phyloP scores from a whole-genome alignment of 345 rosid species.

The Combretum micranthum region DNA sequence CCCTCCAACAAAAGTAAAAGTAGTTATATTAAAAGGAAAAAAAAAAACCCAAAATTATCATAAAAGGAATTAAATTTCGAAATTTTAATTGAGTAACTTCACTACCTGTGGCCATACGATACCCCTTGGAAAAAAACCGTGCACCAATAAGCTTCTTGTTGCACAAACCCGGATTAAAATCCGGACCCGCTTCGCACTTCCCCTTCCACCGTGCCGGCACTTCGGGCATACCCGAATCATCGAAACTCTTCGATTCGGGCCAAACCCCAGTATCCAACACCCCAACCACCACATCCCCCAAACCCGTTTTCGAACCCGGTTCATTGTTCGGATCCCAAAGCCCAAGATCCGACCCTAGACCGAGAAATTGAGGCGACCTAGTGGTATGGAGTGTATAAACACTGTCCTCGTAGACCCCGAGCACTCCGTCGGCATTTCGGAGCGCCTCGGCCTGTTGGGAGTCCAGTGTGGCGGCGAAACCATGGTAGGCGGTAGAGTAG shows the following conservation, averaged over 20 bases:
- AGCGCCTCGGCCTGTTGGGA: conserved; percentile 47
- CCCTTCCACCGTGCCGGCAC: conserved; percentile 73
- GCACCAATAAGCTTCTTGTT: conserved; percentile 85
- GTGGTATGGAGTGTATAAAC: conserved; percentile 79
- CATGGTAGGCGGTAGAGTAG: conserved; percentile 53
- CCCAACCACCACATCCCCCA: conserved; percentile 52
- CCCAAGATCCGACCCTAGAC: conserved; percentile 48
- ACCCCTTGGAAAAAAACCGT: conserved; percentile 69
- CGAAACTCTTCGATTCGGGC: conserved; percentile 75
- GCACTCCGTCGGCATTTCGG: conserved; percentile 41
- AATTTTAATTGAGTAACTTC: not conserved
- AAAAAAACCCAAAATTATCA: too few species aligned
- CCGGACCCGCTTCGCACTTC: conserved; percentile 58
- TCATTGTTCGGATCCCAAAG: conserved; percentile 23
- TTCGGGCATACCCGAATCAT: conserved; percentile 57
- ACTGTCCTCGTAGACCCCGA: conserved; percentile 72
- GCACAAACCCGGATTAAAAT: conserved; percentile 55
- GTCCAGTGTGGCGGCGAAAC: conserved; percentile 67
- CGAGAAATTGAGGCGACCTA: conserved; percentile 69
- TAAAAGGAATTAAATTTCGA: not conserved
- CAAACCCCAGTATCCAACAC: conserved; percentile 88
- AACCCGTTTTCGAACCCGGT: conserved; percentile 29
- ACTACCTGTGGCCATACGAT: conserved; percentile 47
- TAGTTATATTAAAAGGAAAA: not conserved
- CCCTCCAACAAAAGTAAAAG: not conserved